phyloP scores from a whole-genome alignment of 2,329 filamentous ascomycete species.

The Oidium heveae region DNA sequence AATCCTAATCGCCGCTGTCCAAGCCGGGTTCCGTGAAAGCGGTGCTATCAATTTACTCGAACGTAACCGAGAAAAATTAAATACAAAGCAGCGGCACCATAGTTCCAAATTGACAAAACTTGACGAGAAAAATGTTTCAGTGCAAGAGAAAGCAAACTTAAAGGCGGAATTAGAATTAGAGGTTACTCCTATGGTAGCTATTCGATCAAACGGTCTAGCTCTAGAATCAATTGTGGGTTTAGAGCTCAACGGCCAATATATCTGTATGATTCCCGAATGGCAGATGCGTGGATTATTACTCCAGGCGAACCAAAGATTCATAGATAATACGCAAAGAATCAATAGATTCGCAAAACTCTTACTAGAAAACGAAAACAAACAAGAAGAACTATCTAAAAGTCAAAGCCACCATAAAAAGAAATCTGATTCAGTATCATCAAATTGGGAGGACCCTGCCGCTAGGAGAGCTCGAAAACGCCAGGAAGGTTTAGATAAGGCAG shows the following conservation, averaged over 20 bases:
- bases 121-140: not conserved
- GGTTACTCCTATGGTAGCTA: conserved; percentile 49
- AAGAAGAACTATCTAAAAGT: not conserved
- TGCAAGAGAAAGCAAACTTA: not conserved
- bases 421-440: not conserved
- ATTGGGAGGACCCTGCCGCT: conserved; percentile 28
- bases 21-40: conserved; percentile 73
- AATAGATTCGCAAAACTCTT: conserved; percentile 30
- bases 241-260: conserved; percentile 17
- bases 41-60: conserved; percentile 44
- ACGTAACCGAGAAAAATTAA: conserved; percentile 9
- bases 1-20: conserved; percentile 48
- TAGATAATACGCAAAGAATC: conserved; percentile 41
- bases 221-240: conserved; percentile 61
- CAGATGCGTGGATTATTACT: conserved; percentile 43
- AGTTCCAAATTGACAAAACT: not conserved
- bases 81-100: not conserved
- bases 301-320: conserved; percentile 52
- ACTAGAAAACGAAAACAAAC: conserved; percentile 3
- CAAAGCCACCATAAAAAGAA: not conserved
- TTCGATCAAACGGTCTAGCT: conserved; percentile 59
- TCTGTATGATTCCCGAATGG: conserved; percentile 32
- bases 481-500: conserved; percentile 23
- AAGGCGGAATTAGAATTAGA: not conserved
- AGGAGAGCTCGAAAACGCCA: conserved; percentile 29